Base-by-base conservation (phyloP, 306 rosid genomes). In the Malus fusca region DNA sequence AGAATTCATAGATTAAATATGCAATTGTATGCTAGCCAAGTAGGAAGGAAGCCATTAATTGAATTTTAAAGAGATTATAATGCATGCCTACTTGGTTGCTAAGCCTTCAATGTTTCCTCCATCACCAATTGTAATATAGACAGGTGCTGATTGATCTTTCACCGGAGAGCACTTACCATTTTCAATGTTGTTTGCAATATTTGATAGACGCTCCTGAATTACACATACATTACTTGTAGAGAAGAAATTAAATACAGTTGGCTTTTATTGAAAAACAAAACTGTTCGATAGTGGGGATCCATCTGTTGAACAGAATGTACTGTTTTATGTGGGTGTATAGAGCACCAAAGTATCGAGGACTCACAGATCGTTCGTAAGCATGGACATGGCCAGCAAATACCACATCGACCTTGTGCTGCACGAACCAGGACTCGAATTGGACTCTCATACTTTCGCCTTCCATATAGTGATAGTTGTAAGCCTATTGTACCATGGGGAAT, bases 311-410 rank as follows among this genome's bases (percentile, higher is more conserved):
- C 43, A 40, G 43, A 40, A 8, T 40, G 43, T 40, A 0, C 43
- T 8, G 43, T 40, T 40, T 40, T 40, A 40, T 8, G 3, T 40
- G 42, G 42, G 1, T 37, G 9, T 37, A 37, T 37, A 43, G 44
- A 46, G 5, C 15, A 7, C 4, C 1, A 46, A 37, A 18, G 22
- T 46, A 23, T 3, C 12, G 22, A 78, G 48, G 23, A 74, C 96
- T 84, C 84, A 91, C 92, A 18, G 97, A 88, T 74, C 98, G 84
- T 83, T 93, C 98, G 30, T 91, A 93, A 65, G 98, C 97, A 71
- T 91, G 98, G 44, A 93, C 98, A 73, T 93, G 98, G 66, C 98
- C 97, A 51, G 93, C 85, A 82, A 84, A 89, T 44, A 91, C 93
- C 26, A 93, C 84, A 65, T 33, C 35, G 6, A 4, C 35, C 35